Evolutionary conservation across 768 basidiomycete genomes (phyloP).

Genomic region (Collybia sordida): DNA sequence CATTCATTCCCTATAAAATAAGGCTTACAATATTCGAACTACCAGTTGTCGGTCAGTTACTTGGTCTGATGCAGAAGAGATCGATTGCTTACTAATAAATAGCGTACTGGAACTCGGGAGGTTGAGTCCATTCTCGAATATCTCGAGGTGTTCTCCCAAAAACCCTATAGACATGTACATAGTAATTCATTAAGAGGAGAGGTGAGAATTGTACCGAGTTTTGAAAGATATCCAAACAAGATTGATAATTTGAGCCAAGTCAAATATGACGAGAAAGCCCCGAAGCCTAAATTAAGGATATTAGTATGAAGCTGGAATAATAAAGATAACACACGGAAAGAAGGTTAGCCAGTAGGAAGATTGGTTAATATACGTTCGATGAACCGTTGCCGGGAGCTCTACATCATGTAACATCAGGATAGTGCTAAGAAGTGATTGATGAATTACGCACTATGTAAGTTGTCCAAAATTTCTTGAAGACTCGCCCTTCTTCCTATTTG

Average conservation of each 20-base stretch:
- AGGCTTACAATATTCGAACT: constrained; percentile 58
- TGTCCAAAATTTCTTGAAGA: constrained; percentile 44
- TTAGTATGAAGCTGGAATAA: neutral
- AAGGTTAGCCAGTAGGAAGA: constrained; percentile 91
- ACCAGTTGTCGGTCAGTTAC: constrained; percentile 8
- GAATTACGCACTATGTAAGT: constrained; percentile 40
- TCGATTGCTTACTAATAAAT: constrained; percentile 68
- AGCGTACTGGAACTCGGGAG: constrained; percentile 85
- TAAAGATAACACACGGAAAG: constrained; percentile 69
- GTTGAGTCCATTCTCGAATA: constrained; percentile 87
- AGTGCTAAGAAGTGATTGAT: neutral
- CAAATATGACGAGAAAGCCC: constrained; percentile 93
- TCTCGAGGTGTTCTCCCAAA: constrained; percentile 91
- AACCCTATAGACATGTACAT: constrained; percentile 37
- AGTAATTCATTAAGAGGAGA: neutral
- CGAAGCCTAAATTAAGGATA: constrained; percentile 59
- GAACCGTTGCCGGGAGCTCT: constrained; percentile 74
- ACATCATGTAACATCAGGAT: neutral
- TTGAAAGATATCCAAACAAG: constrained; percentile 83
- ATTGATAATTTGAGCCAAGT: constrained; percentile 94
- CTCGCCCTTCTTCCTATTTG: constrained; percentile 44
- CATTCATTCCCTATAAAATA: constrained; percentile 13
- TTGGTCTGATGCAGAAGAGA: constrained; percentile 3
- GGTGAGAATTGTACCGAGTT: constrained; percentile 55
- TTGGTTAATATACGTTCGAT: constrained; percentile 89